Evolutionary conservation across 192 early-diverging fungal species (phyloP), one percentile per base, ranked within the genome.

Genomic region (Podila minutissima): DNA sequence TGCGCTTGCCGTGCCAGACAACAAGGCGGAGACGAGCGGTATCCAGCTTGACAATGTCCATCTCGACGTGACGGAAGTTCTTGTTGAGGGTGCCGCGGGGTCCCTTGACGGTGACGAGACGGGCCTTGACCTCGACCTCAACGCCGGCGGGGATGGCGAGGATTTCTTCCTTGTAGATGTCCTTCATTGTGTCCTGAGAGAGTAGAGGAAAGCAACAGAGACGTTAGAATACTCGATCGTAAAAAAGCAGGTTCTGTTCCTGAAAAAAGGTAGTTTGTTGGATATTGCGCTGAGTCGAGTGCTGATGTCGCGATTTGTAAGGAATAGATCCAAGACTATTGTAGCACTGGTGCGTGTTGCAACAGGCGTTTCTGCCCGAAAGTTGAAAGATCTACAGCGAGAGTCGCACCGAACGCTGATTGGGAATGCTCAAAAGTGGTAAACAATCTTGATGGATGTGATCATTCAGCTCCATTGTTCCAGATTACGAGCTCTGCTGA

Each of bases 1-100:
- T 98, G 84, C 96, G 95, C 83, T 86, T 89, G 69, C 97, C 98
- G 88, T 97, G 94, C 93, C 94, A 97, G 53, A 99, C 96, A 64
- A 94, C 88, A 66, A 99, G 91, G 75, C 87, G 88, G 86, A 97
- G 86, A 87, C 91, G 93, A 75, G 89, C 84, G 69, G 88, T 88
- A 69, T 71, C 84, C 60, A 87, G 82, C 72, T 91, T 88, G 87
- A 88, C 86, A 75, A 97, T 90, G 82, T 99, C 97, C 83, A 97
- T 89, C 90, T 96, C 92, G 74, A 96, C 88, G 90, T 99, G 97
- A 78, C 93, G 89, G 86, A 99, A 89, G 86, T 93, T 91, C 93
- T 96, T 97, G 82, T 65, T 87, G 75, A 99, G 87, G 32, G 83
- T 84, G 73, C 98, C 98, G 79, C 98, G 95, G 83, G 95, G 95